Conservation (phyloP, 208 protist genomes). For the Wallacemonas sp. region DNA sequence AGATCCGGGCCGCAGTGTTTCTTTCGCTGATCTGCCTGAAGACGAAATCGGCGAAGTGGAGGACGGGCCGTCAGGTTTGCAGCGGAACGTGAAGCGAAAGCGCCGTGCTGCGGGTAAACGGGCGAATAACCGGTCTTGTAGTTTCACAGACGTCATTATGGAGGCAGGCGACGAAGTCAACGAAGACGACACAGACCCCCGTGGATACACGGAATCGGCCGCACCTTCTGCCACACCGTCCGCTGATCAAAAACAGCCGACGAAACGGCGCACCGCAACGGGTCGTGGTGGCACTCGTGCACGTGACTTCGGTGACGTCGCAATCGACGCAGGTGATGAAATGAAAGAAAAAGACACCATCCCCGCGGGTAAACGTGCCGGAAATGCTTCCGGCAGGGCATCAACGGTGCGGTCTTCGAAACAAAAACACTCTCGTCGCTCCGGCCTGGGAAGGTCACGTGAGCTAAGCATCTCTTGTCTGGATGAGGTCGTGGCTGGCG, state of each 20-base stretch:
- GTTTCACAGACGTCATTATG: slow-evolving; percentile 37
- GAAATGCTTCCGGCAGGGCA: background rate
- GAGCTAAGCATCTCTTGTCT: slow-evolving; percentile 15
- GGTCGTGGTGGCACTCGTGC: slow-evolving; percentile 26
- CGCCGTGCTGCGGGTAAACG: slow-evolving; percentile 13
- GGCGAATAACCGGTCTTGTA: slow-evolving; percentile 45
- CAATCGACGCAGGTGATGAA: slow-evolving; percentile 13
- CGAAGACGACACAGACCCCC: background rate
- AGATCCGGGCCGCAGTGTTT: slow-evolving; percentile 19
- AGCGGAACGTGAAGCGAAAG: slow-evolving; percentile 21
- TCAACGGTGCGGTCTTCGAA: background rate
- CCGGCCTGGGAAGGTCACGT: background rate
- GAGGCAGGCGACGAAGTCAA: slow-evolving; percentile 14
- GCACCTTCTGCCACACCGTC: background rate
- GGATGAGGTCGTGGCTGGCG: slow-evolving; percentile 1
- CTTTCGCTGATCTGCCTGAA: slow-evolving; percentile 30
- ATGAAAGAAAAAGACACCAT: background rate
- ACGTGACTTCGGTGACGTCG: slow-evolving; percentile 43
- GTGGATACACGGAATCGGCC: background rate
- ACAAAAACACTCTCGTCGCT: background rate
- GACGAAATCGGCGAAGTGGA: slow-evolving; percentile 14
- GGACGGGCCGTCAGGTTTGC: slow-evolving; percentile 21
- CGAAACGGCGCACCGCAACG: slow-evolving; percentile 20
- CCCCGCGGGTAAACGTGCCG: background rate
- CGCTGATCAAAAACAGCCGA: slow-evolving; percentile 10